Evolutionary conservation across 331 rosid species (phyloP).

Genomic region (Rosa hybrid): DNA sequence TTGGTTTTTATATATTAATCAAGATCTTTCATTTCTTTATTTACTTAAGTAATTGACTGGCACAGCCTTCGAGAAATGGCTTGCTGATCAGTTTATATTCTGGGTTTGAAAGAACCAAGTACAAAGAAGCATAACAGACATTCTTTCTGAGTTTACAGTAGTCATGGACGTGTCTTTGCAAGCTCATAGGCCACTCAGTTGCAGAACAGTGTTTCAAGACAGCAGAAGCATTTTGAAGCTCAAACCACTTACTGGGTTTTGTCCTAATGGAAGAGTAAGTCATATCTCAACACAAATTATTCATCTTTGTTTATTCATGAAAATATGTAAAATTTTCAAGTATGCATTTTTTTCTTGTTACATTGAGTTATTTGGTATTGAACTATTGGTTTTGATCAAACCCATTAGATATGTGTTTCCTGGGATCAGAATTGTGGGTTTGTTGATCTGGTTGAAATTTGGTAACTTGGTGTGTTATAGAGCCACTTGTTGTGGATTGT

Average conservation of each 20-base stretch:
- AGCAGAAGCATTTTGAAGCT: slow-evolving; percentile 44
- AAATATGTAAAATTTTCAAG: too few relatives aligned
- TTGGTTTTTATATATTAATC: background rate
- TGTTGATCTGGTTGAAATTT: slow-evolving; percentile 2
- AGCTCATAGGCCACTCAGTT: slow-evolving; percentile 39
- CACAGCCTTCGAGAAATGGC: slow-evolving; percentile 33
- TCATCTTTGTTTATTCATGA: slow-evolving; percentile 1
- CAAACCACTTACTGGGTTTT: slow-evolving; percentile 43
- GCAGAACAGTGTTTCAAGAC: slow-evolving; percentile 42
- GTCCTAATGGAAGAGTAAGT: slow-evolving; percentile 37
- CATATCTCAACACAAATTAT: slow-evolving; percentile 30
- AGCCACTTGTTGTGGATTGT: background rate
- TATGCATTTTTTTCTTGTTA: background rate
- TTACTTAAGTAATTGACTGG: background rate
- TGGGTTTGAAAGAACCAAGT: background rate
- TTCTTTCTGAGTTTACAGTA: slow-evolving; percentile 15
- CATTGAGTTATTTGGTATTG: slow-evolving; percentile 10
- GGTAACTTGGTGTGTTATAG: background rate
- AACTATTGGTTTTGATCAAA: slow-evolving; percentile 5
- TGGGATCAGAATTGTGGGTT: background rate
- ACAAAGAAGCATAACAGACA: background rate
- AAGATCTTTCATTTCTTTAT: background rate
- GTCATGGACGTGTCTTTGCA: slow-evolving; percentile 58
- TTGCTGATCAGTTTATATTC: slow-evolving; percentile 7
- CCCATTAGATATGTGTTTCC: background rate